A percentile compares a stretch with the other conserved stretches of the same genome.
Evolutionary conservation across 2,329 filamentous ascomycete species (phyloP).

Genomic region (Aspergillus neotritici): DNA sequence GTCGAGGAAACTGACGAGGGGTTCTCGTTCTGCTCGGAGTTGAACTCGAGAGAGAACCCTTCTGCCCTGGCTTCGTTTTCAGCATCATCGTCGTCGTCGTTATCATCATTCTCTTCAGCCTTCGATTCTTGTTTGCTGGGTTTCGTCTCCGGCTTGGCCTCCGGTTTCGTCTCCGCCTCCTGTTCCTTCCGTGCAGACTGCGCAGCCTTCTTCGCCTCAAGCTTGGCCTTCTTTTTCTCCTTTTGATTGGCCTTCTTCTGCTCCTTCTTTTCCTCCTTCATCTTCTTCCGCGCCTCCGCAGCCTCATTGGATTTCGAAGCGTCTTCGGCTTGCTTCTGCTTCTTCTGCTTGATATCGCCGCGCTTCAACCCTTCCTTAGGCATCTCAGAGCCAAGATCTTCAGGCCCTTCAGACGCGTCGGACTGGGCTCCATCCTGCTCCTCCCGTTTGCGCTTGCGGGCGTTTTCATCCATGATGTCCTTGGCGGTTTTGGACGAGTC

Average conservation of each 20-base stretch:
- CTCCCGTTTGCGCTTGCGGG: conserved; percentile 69
- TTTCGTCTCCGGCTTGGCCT: conserved; percentile 15
- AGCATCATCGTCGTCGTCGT: conserved; percentile 24
- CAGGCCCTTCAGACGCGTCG: conserved; percentile 38
- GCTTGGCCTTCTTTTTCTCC: conserved; percentile 45
- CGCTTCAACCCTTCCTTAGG: conserved; percentile 60
- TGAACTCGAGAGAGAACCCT: conserved; percentile 47
- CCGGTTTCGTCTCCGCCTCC: conserved; percentile 18
- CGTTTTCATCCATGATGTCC: conserved; percentile 85
- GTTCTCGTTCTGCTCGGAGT: conserved; percentile 30
- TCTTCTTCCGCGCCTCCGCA: conserved; percentile 32
- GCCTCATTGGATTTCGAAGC: conserved; percentile 25
- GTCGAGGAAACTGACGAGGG: conserved; percentile 41
- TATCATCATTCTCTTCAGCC: conserved; percentile 3
- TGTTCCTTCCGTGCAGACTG: conserved; percentile 29
- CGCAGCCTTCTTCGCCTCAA: conserved; percentile 30
- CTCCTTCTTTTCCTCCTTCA: conserved; percentile 35
- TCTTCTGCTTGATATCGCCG: conserved; percentile 41
- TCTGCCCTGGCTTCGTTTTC: conserved; percentile 44
- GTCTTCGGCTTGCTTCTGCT: conserved; percentile 48
- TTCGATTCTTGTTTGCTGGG: conserved; percentile 15
- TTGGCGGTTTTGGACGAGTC: conserved; percentile 86
- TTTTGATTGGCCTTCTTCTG: conserved; percentile 48
- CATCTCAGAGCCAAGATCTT: conserved; percentile 39
- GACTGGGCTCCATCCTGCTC: conserved; percentile 47